A percentile compares a stretch with the other conserved stretches of the same genome.
phyloP scores from a whole-genome alignment of 2,329 filamentous ascomycete genomes.

The Sclerotinia trifoliorum region DNA sequence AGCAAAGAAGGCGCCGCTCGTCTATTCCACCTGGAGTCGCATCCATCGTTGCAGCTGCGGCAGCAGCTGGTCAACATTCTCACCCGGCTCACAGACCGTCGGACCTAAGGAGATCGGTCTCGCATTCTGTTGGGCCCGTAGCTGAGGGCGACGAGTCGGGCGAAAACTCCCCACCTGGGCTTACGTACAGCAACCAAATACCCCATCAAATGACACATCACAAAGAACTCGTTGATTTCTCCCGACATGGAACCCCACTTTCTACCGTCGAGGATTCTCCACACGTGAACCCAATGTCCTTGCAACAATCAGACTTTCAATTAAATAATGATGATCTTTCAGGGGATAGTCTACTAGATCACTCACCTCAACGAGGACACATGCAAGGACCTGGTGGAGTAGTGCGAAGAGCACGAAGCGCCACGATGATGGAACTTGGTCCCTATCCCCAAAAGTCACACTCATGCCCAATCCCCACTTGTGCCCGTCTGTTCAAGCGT shows the following conservation, averaged over 20 bases:
- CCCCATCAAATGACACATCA: conserved; percentile 68
- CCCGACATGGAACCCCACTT: conserved; percentile 86
- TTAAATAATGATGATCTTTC: conserved; percentile 62
- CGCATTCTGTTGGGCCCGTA: conserved; percentile 78
- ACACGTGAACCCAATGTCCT: conserved; percentile 65
- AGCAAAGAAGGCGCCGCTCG: conserved; percentile 90
- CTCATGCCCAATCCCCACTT: conserved; percentile 98
- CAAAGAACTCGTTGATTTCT: conserved; percentile 78
- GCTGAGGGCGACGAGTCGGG: conserved; percentile 75
- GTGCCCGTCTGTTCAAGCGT: conserved; percentile 95
- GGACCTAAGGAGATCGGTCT: conserved; percentile 87
- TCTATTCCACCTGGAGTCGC: conserved; percentile 81
- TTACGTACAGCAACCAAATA: conserved; percentile 68
- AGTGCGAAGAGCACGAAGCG: conserved; percentile 85
- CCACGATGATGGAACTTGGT: conserved; percentile 93
- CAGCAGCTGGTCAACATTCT: conserved; percentile 47
- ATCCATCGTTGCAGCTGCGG: conserved; percentile 63
- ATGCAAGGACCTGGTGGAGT: conserved; percentile 72
- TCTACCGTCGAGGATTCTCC: conserved; percentile 82
- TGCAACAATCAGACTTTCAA: conserved; percentile 70
- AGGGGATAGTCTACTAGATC: conserved; percentile 57
- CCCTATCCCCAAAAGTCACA: conserved; percentile 98
- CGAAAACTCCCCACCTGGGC: conserved; percentile 74
- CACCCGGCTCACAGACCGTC: conserved; percentile 74
- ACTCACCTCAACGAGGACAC: conserved; percentile 61